phyloP scores from a whole-genome alignment of 164 flowering plant species.

The Annona cherimola region DNA sequence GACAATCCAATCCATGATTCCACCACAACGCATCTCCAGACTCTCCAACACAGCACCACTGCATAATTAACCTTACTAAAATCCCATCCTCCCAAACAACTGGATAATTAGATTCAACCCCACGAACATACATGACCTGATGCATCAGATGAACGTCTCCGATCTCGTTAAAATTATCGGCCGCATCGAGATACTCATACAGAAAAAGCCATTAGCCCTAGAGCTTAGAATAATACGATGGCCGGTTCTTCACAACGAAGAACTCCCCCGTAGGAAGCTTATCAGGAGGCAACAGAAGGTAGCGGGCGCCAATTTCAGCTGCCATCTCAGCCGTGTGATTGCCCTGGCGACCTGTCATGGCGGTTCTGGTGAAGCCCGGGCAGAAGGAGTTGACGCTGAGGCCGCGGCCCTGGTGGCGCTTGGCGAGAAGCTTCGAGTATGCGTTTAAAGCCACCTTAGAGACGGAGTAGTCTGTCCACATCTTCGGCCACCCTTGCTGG shows the following conservation, averaged over 20 bases:
- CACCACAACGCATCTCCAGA: too few species aligned
- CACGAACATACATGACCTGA: too few species aligned
- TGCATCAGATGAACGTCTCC: too few species aligned
- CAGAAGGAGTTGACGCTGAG: slow-evolving; percentile 71
- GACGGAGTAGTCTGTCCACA: slow-evolving; percentile 86
- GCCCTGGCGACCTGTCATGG: slow-evolving; percentile 78
- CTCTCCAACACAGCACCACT: too few species aligned
- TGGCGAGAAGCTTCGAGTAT: slow-evolving; percentile 54
- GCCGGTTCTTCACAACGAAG: slow-evolving; percentile 23
- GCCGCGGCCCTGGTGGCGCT: slow-evolving; percentile 24
- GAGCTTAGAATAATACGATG: slow-evolving; percentile 28
- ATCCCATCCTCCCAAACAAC: too few species aligned
- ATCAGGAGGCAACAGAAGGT: slow-evolving; percentile 49
- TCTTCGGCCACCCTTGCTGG: slow-evolving; percentile 70
- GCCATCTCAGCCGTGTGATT: slow-evolving; percentile 49
- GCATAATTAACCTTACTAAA: too few species aligned
- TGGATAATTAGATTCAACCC: too few species aligned
- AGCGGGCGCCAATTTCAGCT: slow-evolving; percentile 36
- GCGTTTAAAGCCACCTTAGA: slow-evolving; percentile 85
- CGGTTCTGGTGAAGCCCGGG: slow-evolving; percentile 84
- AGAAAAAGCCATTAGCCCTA: slow-evolving; percentile 6
- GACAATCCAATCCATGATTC: too few species aligned
- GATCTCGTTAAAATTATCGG: too few species aligned
- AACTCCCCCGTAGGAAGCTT: slow-evolving; percentile 58
- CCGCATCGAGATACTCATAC: too few species aligned